A percentile compares a stretch with the other conserved stretches of the same genome.
These are phyloP conservation scores for Albatrellus ellisii DNA, from an alignment of 768 basidiomycete genomes.

Conservation along the genomic window DNA sequence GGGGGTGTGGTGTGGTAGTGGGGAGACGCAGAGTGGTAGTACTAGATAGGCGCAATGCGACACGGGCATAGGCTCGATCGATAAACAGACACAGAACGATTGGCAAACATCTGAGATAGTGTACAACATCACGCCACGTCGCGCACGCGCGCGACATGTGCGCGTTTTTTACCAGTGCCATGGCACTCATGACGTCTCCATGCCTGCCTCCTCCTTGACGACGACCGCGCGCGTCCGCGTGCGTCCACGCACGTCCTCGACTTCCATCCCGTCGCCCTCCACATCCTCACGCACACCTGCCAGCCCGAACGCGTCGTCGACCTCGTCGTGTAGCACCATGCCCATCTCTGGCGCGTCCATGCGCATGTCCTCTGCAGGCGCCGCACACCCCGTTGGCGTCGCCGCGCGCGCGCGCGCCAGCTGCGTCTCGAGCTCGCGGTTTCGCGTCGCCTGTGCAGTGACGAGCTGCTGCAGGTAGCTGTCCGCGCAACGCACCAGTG, in stretches of 20 bases:
- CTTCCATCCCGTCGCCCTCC: not conserved
- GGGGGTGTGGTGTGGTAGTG: too few species aligned
- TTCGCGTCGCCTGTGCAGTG: conserved; percentile 62
- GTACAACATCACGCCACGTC: too few species aligned
- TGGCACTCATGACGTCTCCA: conserved; percentile 13
- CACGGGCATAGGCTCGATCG: too few species aligned
- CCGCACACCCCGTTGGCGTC: not conserved
- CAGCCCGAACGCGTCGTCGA: not conserved
- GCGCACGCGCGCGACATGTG: too few species aligned
- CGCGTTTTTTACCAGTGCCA: not conserved
- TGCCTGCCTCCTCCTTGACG: not conserved
- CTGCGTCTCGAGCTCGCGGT: conserved; percentile 67
- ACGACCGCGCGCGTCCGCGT: not conserved
- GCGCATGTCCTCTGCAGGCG: not conserved
- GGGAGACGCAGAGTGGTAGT: too few species aligned
- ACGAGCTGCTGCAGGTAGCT: conserved; percentile 82
- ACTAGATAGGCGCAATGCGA: too few species aligned
- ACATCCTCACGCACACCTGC: not conserved
- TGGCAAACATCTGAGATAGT: too few species aligned
- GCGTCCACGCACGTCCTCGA: not conserved
- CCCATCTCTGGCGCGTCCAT: not conserved
- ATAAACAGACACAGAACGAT: too few species aligned
- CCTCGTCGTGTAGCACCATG: not conserved
- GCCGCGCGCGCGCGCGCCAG: conserved; percentile 20
- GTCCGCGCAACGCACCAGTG: not conserved